Percentiles rank a stretch among this genome's conserved stretches.
Conservation (phyloP, 768 basidiomycete genomes). For the Ramaria rubella region DNA sequence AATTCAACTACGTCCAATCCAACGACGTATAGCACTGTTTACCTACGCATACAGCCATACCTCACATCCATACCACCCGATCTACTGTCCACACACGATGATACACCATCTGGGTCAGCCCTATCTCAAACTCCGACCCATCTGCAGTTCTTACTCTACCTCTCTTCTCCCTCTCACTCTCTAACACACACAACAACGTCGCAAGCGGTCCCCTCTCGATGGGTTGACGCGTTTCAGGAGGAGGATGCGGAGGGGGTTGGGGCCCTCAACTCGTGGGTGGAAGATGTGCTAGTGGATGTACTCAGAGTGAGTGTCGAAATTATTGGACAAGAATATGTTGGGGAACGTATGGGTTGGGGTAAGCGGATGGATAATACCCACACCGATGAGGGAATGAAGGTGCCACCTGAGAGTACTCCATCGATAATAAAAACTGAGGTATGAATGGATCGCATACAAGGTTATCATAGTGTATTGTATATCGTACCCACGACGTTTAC, state of each 20-base stretch:
- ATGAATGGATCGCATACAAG: background rate
- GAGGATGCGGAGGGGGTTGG: conserved; percentile 22
- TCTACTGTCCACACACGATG: conserved; percentile 19
- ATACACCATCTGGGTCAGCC: conserved; percentile 21
- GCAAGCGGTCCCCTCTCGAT: conserved; percentile 75
- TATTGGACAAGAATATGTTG: conserved; percentile 87
- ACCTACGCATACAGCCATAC: conserved; percentile 89
- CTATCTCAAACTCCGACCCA: conserved; percentile 27
- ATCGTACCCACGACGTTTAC: background rate
- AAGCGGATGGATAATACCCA: conserved; percentile 13
- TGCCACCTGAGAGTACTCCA: background rate
- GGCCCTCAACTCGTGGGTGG: conserved; percentile 94
- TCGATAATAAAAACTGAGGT: background rate
- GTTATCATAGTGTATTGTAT: background rate
- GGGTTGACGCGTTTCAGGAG: conserved; percentile 65
- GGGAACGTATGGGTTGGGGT: conserved; percentile 79
- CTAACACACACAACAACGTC: conserved; percentile 72
- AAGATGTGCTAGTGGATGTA: conserved; percentile 86
- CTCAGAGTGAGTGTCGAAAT: conserved; percentile 82
- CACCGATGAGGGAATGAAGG: background rate
- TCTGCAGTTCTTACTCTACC: conserved; percentile 64
- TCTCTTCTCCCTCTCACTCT: conserved; percentile 74
- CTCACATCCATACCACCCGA: conserved; percentile 47
- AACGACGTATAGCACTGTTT: conserved; percentile 83
- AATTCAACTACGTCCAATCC: conserved; percentile 42